Evolutionary conservation across 164 flowering plant species (phyloP), one percentile per base, ranked within the genome.

Genomic region (Umbilicus rupestris): DNA sequence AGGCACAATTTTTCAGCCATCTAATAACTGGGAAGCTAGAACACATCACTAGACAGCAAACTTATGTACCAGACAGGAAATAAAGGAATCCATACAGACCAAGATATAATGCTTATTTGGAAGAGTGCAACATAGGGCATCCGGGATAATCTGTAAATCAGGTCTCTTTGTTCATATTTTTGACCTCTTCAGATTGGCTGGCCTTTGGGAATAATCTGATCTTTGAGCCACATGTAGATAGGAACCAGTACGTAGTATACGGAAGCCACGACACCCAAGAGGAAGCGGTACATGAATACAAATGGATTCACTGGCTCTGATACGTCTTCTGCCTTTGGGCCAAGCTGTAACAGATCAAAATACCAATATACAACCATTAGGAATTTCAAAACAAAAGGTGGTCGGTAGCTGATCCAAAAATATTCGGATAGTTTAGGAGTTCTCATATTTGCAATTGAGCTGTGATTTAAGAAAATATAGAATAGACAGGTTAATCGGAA

Each of bases 171-270:
- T n/a, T n/a, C n/a, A 3, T 37, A 37, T 49, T 49, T 49, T 9
- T 7, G 20, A 49, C n/a, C 4, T 49, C 26, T 49, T 84, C 74
- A 89, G 67, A 94, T 85, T 9, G 97, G 95, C 73, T 50, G 70
- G 46, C 92, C 96, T 73, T 87, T 79, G 39, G 97, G 98, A 45
- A 88, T 82, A 72, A 91, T 78, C 68, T 81, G 82, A 79, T 94
- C 89, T 72, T 94, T 94, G 74, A 94, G 67, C 98, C 97, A 94
- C 98, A 91, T 94, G 81, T 94, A 94, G 50, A 86, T 81, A 1
- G 98, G 97, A 72, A 94, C 86, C 69, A 94, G 74, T 14, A 89
- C 87, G 70, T 39, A 94, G 72, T 87, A 91, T 0, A 89, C 65
- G 12, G 75, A 89, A 0, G 96, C 97, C 76, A 84, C 39, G 65